Evolutionary conservation across 2,329 filamentous ascomycete species (phyloP).

Genomic region (Microsporum ferrugineum): DNA sequence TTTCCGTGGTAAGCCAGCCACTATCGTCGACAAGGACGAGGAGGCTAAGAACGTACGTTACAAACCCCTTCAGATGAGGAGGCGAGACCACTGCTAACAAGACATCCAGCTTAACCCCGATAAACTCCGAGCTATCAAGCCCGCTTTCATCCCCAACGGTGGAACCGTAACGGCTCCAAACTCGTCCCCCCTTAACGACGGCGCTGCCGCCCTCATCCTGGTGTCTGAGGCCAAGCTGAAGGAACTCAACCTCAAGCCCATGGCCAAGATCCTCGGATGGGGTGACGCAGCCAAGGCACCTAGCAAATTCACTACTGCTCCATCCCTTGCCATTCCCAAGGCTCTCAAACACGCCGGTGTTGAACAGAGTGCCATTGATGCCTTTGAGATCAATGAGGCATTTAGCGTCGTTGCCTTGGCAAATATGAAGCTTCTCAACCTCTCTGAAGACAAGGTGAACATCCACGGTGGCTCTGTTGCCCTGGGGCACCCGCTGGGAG

Average conservation of each 20-base stretch:
- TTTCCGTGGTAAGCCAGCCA: slow-evolving; percentile 76
- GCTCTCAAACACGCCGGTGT: slow-evolving; percentile 89
- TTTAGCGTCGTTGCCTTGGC: slow-evolving; percentile 94
- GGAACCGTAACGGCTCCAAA: slow-evolving; percentile 95
- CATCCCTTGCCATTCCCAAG: slow-evolving; percentile 90
- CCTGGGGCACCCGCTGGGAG: slow-evolving; percentile 87
- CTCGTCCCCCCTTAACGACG: slow-evolving; percentile 91
- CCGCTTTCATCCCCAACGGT: slow-evolving; percentile 60
- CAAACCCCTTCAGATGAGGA: not conserved
- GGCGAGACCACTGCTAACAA: slow-evolving; percentile 5
- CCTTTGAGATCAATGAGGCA: slow-evolving; percentile 98
- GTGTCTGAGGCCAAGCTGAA: slow-evolving; percentile 91
- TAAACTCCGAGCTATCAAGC: slow-evolving; percentile 75
- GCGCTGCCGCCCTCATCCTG: slow-evolving; percentile 81
- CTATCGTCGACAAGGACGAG: slow-evolving; percentile 74
- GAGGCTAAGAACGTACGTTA: slow-evolving; percentile 74
- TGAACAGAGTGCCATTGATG: slow-evolving; percentile 66
- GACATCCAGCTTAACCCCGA: slow-evolving; percentile 53
- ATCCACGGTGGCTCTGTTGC: slow-evolving; percentile 90
- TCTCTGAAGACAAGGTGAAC: slow-evolving; percentile 81
- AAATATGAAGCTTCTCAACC: slow-evolving; percentile 81
- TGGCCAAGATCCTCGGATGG: slow-evolving; percentile 97
- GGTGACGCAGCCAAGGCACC: slow-evolving; percentile 85
- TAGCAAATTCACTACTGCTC: slow-evolving; percentile 90
- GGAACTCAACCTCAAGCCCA: slow-evolving; percentile 77